These are phyloP conservation scores for Magnolia officinalis DNA, from an alignment of 164 flowering plant genomes.

Conservation along the genomic window DNA sequence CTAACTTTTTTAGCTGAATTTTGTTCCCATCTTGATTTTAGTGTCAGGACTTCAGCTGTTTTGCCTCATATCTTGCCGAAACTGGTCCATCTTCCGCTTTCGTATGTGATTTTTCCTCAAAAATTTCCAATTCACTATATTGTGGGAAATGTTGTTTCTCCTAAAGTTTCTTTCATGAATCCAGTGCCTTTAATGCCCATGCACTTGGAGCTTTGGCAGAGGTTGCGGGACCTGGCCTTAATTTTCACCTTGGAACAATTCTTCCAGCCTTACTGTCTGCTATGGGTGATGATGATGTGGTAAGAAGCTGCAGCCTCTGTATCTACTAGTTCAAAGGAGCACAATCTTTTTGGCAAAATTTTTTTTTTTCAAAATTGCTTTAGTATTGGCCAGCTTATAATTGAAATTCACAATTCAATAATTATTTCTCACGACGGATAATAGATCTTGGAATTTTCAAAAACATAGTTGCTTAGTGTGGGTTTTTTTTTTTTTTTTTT, in stretches of 20 bases:
- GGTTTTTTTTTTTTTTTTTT: too few relatives aligned
- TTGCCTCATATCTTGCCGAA: slow-evolving; percentile 97
- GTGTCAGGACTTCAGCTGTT: slow-evolving; percentile 96
- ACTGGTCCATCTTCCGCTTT: slow-evolving; percentile 87
- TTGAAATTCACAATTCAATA: too few relatives aligned
- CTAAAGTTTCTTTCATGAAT: slow-evolving; percentile 15
- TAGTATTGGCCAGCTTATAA: too few relatives aligned
- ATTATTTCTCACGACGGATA: too few relatives aligned
- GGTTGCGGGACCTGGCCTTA: slow-evolving; percentile 94
- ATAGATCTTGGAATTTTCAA: too few relatives aligned
- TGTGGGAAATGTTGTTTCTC: background rate
- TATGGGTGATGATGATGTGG: slow-evolving; percentile 74
- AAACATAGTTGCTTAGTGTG: too few relatives aligned
- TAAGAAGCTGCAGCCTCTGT: slow-evolving; percentile 20
- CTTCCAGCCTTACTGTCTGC: slow-evolving; percentile 89
- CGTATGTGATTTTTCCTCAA: slow-evolving; percentile 49
- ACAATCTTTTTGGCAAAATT: too few relatives aligned
- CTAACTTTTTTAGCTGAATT: background rate
- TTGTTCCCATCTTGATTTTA: slow-evolving; percentile 22
- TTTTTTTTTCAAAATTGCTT: too few relatives aligned
- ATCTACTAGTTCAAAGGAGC: too few relatives aligned
- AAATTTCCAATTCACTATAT: background rate
- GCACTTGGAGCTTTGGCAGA: slow-evolving; percentile 97
- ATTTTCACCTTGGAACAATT: slow-evolving; percentile 68
- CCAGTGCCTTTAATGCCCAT: slow-evolving; percentile 95